A percentile compares a stretch with the other conserved stretches of the same genome.
Conservation (phyloP, 83 land plant species). For the Picea abies region DNA sequence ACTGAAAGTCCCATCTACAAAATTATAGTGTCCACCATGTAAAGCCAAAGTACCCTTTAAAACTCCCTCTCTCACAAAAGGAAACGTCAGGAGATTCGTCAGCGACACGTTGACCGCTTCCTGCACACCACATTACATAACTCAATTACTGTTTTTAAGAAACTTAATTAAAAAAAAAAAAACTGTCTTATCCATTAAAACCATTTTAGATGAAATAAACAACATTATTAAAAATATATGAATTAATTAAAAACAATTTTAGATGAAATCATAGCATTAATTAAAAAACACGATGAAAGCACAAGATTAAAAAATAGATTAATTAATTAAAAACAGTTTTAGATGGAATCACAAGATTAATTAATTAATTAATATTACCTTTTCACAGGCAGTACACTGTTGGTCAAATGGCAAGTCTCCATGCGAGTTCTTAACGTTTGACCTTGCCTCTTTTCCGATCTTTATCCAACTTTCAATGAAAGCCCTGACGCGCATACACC, state of each 20-base stretch:
- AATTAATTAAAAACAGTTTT: no score
- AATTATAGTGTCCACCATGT: constrained; percentile 68
- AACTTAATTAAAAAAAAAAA: no score
- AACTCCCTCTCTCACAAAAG: constrained; percentile 66
- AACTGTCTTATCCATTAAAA: no score
- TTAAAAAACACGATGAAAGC: no score
- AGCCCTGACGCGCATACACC: constrained; percentile 28
- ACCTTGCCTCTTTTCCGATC: constrained; percentile 44
- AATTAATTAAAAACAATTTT: no score
- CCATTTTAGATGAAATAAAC: no score
- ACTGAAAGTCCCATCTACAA: constrained; percentile 36
- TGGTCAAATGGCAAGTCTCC: constrained; percentile 27
- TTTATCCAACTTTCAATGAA: constrained; percentile 83
- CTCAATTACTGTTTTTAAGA: no score
- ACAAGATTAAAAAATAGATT: no score
- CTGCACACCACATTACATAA: constrained; percentile 20
- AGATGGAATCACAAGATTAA: no score
- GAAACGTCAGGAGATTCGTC: constrained; percentile 59
- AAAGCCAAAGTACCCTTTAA: constrained; percentile 38
- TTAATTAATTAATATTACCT: constrained; percentile 23
- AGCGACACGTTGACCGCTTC: constrained; percentile 79
- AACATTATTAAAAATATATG: no score
- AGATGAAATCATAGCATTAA: no score
- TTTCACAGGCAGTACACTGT: constrained; percentile 56
- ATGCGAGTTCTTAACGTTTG: constrained; percentile 28